Evolutionary conservation across 495 filamentous ascomycete species (phyloP), one percentile per base, ranked within the genome.

Genomic region (Tirmania nivea): DNA sequence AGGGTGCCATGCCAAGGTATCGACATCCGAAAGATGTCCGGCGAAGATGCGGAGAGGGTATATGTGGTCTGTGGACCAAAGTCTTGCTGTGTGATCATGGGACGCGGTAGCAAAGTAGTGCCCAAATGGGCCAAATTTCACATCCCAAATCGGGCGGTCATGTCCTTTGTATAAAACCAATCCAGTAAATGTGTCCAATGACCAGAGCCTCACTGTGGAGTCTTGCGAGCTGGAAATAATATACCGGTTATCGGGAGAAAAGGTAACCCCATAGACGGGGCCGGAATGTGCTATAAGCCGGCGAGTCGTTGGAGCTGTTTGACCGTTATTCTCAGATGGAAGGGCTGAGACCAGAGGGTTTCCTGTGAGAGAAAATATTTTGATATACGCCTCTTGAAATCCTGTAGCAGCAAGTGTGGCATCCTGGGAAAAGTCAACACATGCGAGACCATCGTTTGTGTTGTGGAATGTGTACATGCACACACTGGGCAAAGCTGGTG

Each of bases 381-480:
- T 84, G 62, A 96, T 90, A 62, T 93, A 96, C 1, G 89, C 95
- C 60, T 95, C 86, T 53, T 78, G 77, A 49, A 86, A 93, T 14
- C 90, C 90, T 35, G 80, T 79, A 21, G 90, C 90, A 45, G 86
- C 80, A 1, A 95, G 74, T 52, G 77, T 69, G 60, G 83, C 79
- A 64, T 97, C 90, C 58, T 84, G 81, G 0, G 88, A 94, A 62
- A 97, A 92, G 57, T 96, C 89, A 55, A 95, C 71, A 65, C 84
- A 94, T 34, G 84, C 89, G 45, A 94, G 73, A 20, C 75, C 79
- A 60, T 93, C 84, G 55, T 83, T 77, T 8, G 85, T 94, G 65
- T 97, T 96, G 69, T 97, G 90, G 60, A 95, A 94, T 0, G 90
- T 96, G 61, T 86, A 94, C 83, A 96, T 94, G 72, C 79, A 84